Evolutionary conservation across 2,329 filamentous ascomycete species (phyloP), one percentile per base, ranked within the genome.

Genomic region (Trichoderma pleuroti): DNA sequence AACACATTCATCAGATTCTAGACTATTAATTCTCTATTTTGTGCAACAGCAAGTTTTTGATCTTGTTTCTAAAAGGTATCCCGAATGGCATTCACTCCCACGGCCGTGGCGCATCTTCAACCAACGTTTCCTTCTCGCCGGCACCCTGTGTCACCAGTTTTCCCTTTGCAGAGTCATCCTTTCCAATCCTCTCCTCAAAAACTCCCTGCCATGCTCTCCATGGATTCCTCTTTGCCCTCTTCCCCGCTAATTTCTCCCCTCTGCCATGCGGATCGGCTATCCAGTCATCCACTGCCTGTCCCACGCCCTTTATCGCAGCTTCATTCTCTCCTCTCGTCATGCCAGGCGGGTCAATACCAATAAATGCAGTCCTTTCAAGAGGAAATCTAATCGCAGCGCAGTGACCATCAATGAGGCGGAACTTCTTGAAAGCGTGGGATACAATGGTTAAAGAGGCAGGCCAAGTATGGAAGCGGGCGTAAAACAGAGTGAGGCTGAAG

Each of bases 381-480:
- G 86, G 83, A 65, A 87, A 88, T 0, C 85, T 84, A n/a, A 93
- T 82, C 16, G 90, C 90, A 7, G 79, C 81, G 74, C 90, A 88
- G 81, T 94, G 92, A 3, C 86, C 84, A 34, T 90, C 85, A 63
- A 91, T 79, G 28, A 93, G 87, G 1, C 92, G 85, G 10, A 80
- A 77, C 18, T 84, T 82, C 79, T 94, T 94, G 80, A 94, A 94
- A 7, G 81, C 87, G 76, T 93, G 91, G 74, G 89, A 91, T 52
- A 93, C 82, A 24, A 93, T 82, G 21, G 88, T 91, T 18, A 93
- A 76, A 6, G 79, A 81, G 1, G 68, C 64, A 0, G 91, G 91
- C 85, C 90, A 93, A 11, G 39, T 39, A 8, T 78, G 75, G 1
- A 81, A 81, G 12, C 74, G 75, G 46, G 77, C 72, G 72, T 82